phyloP scores from a whole-genome alignment of 441 rosid genomes.

The Pelargonium citronellum region DNA sequence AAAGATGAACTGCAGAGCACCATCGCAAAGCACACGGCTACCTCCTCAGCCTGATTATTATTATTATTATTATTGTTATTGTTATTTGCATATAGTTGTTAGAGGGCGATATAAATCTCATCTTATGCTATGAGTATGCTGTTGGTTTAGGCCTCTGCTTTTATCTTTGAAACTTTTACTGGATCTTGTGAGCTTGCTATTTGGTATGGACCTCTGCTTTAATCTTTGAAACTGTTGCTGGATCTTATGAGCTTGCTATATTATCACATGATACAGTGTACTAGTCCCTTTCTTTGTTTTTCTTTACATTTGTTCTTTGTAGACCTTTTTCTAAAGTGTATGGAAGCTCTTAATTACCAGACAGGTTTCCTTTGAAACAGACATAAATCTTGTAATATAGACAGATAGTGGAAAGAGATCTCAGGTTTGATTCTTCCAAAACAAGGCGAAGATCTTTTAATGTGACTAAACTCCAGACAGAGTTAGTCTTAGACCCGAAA shows the following conservation, averaged over 20 bases:
- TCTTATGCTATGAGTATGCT: slow-evolving; percentile 1
- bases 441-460: too few species aligned
- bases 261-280: background rate
- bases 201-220: background rate
- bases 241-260: background rate
- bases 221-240: background rate
- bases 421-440: too few species aligned
- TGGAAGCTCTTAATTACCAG: background rate
- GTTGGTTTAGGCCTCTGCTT: background rate
- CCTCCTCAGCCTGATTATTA: slow-evolving; percentile 16
- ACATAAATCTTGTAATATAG: background rate
- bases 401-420: too few species aligned
- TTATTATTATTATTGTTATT: slow-evolving; percentile 9
- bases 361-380: too few species aligned
- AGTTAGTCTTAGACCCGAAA: too few species aligned
- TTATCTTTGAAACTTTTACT: background rate
- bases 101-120: slow-evolving; percentile 11
- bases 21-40: slow-evolving; percentile 54
- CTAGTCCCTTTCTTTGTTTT: background rate
- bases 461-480: too few species aligned
- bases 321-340: background rate
- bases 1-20: slow-evolving; percentile 63
- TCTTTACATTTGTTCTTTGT: background rate
- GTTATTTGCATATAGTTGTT: slow-evolving; percentile 2
- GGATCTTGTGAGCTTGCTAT: background rate